A percentile compares a stretch with the other conserved stretches of the same genome.
Conservation (phyloP, 495 filamentous ascomycete species). For the Astrothelium macrocarpum region DNA sequence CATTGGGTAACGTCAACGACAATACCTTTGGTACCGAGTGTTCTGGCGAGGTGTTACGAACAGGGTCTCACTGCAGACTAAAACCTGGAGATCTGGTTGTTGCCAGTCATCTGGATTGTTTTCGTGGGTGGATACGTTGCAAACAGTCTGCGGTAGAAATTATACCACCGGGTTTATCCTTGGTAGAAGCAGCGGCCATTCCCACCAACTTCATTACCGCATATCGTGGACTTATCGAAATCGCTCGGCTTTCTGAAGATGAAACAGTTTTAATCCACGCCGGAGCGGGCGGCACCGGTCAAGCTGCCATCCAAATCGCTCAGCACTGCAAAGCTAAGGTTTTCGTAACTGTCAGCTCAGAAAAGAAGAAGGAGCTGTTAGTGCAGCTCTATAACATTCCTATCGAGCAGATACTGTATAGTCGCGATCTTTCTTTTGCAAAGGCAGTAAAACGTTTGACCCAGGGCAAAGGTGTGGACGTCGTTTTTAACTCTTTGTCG, state of each 20-base stretch:
- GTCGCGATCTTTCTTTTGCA: conserved; percentile 5
- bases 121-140: neutral
- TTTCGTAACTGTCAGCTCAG: conserved; percentile 39
- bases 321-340: conserved; percentile 30
- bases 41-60: neutral
- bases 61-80: neutral
- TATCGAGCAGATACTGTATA: conserved; percentile 31
- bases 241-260: conserved; percentile 24
- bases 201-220: conserved; percentile 35
- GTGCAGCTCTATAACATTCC: conserved; percentile 31
- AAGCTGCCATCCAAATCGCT: conserved; percentile 40
- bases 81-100: neutral
- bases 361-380: conserved; percentile 36
- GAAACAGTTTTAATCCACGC: conserved; percentile 44
- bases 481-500: conserved; percentile 19
- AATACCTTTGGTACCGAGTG: neutral
- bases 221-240: conserved; percentile 32
- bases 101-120: neutral
- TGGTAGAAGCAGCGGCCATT: conserved; percentile 39
- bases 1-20: neutral
- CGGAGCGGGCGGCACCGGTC: conserved; percentile 39
- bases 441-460: conserved; percentile 6
- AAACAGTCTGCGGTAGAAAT: neutral
- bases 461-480: conserved; percentile 16
- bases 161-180: neutral